These are phyloP conservation scores for Spiraea crenata DNA, from an alignment of 331 rosid species.

Conservation along the genomic window DNA sequence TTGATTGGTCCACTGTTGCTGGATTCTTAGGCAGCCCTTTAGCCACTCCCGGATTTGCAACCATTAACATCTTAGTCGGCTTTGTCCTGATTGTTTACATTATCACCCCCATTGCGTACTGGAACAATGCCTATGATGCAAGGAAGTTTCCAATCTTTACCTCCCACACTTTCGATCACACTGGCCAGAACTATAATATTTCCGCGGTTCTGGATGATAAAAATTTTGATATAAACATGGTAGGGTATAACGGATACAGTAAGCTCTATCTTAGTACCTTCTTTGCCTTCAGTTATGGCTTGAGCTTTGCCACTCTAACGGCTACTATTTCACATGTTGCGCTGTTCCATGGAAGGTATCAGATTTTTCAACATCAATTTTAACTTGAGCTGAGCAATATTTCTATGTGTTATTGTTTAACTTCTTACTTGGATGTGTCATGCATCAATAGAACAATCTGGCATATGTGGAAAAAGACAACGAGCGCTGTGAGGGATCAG, in stretches of 20 bases:
- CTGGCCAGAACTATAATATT: conserved; percentile 25
- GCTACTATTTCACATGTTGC: conserved; percentile 46
- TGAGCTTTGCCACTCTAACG: conserved; percentile 40
- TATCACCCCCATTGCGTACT: conserved; percentile 32
- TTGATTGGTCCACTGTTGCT: conserved; percentile 46
- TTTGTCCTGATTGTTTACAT: conserved; percentile 31
- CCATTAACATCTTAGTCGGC: conserved; percentile 25
- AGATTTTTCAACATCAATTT: not conserved
- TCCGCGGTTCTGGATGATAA: conserved; percentile 19
- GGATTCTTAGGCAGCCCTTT: conserved; percentile 41
- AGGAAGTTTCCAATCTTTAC: conserved; percentile 34
- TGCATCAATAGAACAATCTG: conserved; percentile 27
- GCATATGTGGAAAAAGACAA: conserved; percentile 50
- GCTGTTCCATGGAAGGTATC: conserved; percentile 50
- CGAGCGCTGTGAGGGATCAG: conserved; percentile 19
- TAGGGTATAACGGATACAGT: conserved; percentile 26
- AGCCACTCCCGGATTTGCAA: conserved; percentile 39
- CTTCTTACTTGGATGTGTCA: not conserved
- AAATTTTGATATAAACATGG: conserved; percentile 26
- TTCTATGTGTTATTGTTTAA: not conserved
- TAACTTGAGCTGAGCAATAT: not conserved
- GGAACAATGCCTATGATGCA: conserved; percentile 37
- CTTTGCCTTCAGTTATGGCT: conserved; percentile 37
- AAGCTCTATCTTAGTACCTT: conserved; percentile 31
- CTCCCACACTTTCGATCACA: conserved; percentile 23